A percentile compares a stretch with the other conserved stretches of the same genome.
Conservation (phyloP, 805 yeast species). For the Lipomyces anomalus region DNA sequence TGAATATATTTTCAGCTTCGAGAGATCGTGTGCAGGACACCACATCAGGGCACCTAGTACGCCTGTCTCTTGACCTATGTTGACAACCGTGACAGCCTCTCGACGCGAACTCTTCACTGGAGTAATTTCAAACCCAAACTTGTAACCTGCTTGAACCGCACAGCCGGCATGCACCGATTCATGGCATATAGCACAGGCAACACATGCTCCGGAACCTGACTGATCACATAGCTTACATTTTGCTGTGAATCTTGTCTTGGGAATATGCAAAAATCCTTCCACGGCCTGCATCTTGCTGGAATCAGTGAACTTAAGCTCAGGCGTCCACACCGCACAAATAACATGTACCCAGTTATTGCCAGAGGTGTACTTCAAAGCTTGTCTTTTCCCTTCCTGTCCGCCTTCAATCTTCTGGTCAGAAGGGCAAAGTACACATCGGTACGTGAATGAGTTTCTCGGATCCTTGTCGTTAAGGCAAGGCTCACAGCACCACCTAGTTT, state of each 20-base stretch:
- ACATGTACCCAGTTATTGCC: conserved; percentile 76
- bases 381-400: conserved; percentile 34
- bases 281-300: conserved; percentile 44
- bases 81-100: conserved; percentile 24
- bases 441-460: conserved; percentile 43
- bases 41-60: conserved; percentile 29
- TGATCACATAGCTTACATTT: conserved; percentile 39
- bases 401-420: conserved; percentile 28
- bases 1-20: conserved; percentile 16
- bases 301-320: conserved; percentile 43
- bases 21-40: conserved; percentile 30
- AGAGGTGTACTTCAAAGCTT: conserved; percentile 61
- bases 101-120: conserved; percentile 31
- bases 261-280: conserved; percentile 34
- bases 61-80: conserved; percentile 25
- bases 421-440: conserved; percentile 64
- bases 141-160: conserved; percentile 44
- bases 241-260: conserved; percentile 32
- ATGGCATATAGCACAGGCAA: conserved; percentile 44
- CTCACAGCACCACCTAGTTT: conserved; percentile 64
- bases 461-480: conserved; percentile 64
- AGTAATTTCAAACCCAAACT: conserved; percentile 47
- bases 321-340: conserved; percentile 57
- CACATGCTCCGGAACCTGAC: conserved; percentile 47
- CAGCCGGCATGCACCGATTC: conserved; percentile 49